Evolutionary conservation across 2,329 filamentous ascomycete genomes (phyloP), one percentile per base, ranked within the genome.

Genomic region (Dothiorella sarmentorum): DNA sequence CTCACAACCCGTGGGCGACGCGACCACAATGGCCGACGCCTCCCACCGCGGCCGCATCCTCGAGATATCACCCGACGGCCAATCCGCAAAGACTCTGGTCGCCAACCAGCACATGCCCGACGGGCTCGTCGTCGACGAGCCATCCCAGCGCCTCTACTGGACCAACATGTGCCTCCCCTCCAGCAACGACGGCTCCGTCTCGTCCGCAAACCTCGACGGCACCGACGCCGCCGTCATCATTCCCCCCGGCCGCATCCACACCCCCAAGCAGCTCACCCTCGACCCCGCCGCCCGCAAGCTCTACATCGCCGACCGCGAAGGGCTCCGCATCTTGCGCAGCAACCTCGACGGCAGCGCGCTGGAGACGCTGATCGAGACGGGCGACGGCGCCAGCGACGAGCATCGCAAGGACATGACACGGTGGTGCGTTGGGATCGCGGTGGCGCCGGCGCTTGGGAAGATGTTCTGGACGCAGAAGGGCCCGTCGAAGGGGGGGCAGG

Each of bases 381-480:
- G 67, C 3, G 60, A 73, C 40, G 62, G 53, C 44, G 43, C 61
- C 15, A 31, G 63, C 22, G 56, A 69, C 15, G 31, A 26, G 17
- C 18, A 44, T 7, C 60, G 64, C 9, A 62, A 66, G 11, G 75
- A 80, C 24, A 60, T 65, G 2, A 63, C 29, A 10, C 24, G 72
- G 3, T 84, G 81, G 81, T 83, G 80, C 56, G 82, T 86, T 5
- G 83, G 84, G 1, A 74, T 86, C 31, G 68, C 78, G 0, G 72
- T 86, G 0, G 75, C 77, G 2, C 69, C 69, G 0, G 60, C 67
- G 0, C 67, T 70, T 0, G 75, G 76, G 7, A 75, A 77, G 38
- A 73, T 86, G 40, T 85, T 81, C 72, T 86, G 83, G 83, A 82
- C 80, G 0, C 83, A 85, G 53, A 85, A 86, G 64, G 84, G 84